A percentile compares a stretch with the other conserved stretches of the same genome.
Conservation (phyloP, 2,329 filamentous ascomycete species). For the Penicillium sp. region DNA sequence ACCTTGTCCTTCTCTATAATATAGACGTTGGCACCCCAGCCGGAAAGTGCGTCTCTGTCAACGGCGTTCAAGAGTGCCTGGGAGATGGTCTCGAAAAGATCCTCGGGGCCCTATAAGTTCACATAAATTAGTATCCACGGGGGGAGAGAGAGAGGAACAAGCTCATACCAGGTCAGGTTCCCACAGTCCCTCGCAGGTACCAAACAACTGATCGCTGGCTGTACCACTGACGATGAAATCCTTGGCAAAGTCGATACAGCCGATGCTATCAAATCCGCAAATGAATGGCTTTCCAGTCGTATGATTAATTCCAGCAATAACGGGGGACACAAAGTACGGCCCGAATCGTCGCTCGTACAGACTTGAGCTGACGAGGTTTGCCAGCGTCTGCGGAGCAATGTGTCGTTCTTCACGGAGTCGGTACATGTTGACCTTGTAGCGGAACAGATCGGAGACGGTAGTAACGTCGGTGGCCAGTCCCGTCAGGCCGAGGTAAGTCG, state of each 20-base stretch:
- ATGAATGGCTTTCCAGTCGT: conserved; percentile 95
- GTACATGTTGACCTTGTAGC: conserved; percentile 99
- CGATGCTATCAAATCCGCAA: conserved; percentile 98
- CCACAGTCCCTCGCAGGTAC: conserved; percentile 97
- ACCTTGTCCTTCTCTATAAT: conserved; percentile 99
- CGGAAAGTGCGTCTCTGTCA: conserved; percentile 91
- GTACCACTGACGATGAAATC: conserved; percentile 98
- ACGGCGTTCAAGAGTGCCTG: conserved; percentile 93
- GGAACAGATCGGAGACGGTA: conserved; percentile 94
- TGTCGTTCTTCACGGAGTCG: conserved; percentile 94
- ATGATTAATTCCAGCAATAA: conserved; percentile 90
- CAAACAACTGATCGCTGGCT: conserved; percentile 94
- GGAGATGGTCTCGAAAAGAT: conserved; percentile 97
- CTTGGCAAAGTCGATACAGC: conserved; percentile 98
- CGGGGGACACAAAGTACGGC: conserved; percentile 91
- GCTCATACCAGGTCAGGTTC: conserved; percentile 81
- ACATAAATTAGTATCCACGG: not conserved
- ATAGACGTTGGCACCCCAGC: conserved; percentile 98
- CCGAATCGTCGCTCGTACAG: conserved; percentile 96
- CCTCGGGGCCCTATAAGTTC: conserved; percentile 68
- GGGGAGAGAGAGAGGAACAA: not conserved
- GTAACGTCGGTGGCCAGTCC: conserved; percentile 93
- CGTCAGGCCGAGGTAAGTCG: conserved; percentile 91
- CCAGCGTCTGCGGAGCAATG: conserved; percentile 91
- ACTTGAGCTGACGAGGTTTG: conserved; percentile 86